These are phyloP conservation scores for Thinopyrum obtusiflorum DNA, from an alignment of 202 grass and related monocot species.

Conservation along the genomic window DNA sequence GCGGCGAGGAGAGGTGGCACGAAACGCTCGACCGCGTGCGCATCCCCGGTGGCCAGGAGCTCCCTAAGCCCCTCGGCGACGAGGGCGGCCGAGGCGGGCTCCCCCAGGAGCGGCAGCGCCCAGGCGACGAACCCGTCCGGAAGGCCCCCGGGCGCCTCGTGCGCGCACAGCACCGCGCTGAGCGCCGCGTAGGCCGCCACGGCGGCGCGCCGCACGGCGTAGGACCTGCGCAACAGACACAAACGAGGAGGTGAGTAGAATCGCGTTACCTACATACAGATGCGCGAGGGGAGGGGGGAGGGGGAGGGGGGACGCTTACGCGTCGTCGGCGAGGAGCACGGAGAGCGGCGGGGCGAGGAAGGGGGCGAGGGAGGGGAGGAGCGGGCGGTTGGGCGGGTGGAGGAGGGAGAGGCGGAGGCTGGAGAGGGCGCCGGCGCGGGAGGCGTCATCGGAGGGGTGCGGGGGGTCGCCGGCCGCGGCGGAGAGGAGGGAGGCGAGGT, in stretches of 20 bases:
- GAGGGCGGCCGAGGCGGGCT: conserved; percentile 46
- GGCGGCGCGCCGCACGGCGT: conserved; percentile 64
- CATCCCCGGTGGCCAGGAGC: conserved; percentile 67
- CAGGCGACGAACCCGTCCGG: conserved; percentile 80
- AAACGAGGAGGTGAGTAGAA: neutral
- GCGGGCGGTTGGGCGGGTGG: conserved; percentile 68
- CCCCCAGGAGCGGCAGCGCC: conserved; percentile 81
- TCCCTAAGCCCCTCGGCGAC: conserved; percentile 75
- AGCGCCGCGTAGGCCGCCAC: conserved; percentile 74
- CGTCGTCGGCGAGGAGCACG: conserved; percentile 84
- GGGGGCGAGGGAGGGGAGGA: conserved; percentile 72
- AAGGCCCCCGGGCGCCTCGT: conserved; percentile 52
- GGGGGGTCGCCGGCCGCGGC: conserved; percentile 51
- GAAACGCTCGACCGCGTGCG: conserved; percentile 59
- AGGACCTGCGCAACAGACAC: conserved; percentile 55
- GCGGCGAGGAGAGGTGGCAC: conserved; percentile 70
- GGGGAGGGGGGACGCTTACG: conserved; percentile 53
- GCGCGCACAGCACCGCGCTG: conserved; percentile 70
- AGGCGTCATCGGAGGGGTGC: conserved; percentile 56
- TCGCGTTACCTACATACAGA: neutral
- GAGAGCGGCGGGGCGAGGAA: conserved; percentile 71
- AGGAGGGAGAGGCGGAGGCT: conserved; percentile 78
- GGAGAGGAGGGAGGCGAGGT: conserved; percentile 77
- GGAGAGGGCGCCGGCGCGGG: conserved; percentile 63
- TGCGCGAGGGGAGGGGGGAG: neutral